Conservation (phyloP, 1,284 basidiomycete species). For the Xerocomus minutiporus region DNA sequence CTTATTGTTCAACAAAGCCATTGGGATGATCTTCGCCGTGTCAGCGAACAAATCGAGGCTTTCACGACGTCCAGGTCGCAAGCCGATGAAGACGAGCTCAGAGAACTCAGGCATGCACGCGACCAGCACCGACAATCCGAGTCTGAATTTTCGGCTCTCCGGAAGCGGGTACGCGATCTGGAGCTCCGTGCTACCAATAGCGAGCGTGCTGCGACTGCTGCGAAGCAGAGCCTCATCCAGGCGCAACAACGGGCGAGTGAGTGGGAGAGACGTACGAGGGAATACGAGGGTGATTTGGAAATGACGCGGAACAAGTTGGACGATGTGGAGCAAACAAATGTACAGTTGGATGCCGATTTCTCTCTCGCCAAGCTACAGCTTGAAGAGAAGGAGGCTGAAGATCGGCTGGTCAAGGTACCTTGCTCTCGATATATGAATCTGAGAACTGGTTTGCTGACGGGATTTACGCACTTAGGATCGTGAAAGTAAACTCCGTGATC, state of each 20-base stretch:
- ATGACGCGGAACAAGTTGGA: conserved; percentile 55
- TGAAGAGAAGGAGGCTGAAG: conserved; percentile 68
- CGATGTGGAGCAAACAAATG: conserved; percentile 56
- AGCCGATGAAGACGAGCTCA: conserved; percentile 65
- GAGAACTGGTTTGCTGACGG: conserved; percentile 8
- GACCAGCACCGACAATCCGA: conserved; percentile 65
- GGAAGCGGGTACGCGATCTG: conserved; percentile 68
- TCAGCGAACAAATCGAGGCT: conserved; percentile 64
- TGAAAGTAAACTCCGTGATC: conserved; percentile 62
- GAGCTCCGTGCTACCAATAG: conserved; percentile 57
- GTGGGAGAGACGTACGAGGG: conserved; percentile 74
- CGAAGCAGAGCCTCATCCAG: conserved; percentile 61
- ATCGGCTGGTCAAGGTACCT: conserved; percentile 59
- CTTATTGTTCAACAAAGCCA: conserved; percentile 57
- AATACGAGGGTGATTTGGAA: conserved; percentile 60
- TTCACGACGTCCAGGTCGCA: conserved; percentile 57
- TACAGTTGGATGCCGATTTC: conserved; percentile 66
- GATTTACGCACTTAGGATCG: conserved; percentile 48
- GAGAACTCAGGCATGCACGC: conserved; percentile 59
- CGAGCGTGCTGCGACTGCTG: conserved; percentile 54
- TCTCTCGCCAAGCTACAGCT: conserved; percentile 62
- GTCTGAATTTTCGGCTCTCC: conserved; percentile 58
- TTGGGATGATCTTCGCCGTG: conserved; percentile 66
- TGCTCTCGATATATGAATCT: conserved; percentile 1
- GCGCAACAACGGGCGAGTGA: conserved; percentile 72